Percentiles rank a stretch among this genome's conserved stretches.
Evolutionary conservation across 768 basidiomycete genomes (phyloP).

Genomic region (Amylocystis lapponica): DNA sequence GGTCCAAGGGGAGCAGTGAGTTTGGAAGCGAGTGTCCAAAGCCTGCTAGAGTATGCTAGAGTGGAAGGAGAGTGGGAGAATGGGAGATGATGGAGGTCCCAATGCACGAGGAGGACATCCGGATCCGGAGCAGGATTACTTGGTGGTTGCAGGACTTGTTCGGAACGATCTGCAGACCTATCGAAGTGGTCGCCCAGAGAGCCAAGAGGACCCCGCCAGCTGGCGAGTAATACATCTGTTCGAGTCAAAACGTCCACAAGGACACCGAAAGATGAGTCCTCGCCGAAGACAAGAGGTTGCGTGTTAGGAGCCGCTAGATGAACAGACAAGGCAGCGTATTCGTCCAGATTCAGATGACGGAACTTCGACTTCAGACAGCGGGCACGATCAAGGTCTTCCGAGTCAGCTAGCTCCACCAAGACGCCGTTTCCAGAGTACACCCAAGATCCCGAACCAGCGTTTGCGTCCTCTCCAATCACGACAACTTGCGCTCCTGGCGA

Average conservation of each 20-base stretch:
- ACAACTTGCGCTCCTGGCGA: slow-evolving; percentile 32
- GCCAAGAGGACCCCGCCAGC: not conserved
- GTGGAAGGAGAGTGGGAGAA: slow-evolving; percentile 24
- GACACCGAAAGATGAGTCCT: not conserved
- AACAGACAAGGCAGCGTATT: slow-evolving; percentile 7
- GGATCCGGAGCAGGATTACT: slow-evolving; percentile 16
- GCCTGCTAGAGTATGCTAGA: slow-evolving; percentile 39
- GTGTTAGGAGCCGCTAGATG: slow-evolving; percentile 4
- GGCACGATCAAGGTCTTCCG: slow-evolving; percentile 9
- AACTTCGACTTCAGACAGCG: slow-evolving; percentile 13
- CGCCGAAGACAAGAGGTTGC: slow-evolving; percentile 1
- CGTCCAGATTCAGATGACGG: slow-evolving; percentile 7
- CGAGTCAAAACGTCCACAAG: not conserved
- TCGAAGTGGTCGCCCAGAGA: not conserved
- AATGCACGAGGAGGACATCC: slow-evolving; percentile 47
- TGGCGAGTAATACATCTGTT: too few relatives aligned
- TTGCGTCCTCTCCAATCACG: slow-evolving; percentile 23
- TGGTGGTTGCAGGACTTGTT: not conserved
- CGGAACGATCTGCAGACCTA: not conserved
- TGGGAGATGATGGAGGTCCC: slow-evolving; percentile 44
- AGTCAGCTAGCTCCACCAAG: too few relatives aligned
- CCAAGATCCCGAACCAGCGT: not conserved
- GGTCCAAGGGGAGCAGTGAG: slow-evolving; percentile 31
- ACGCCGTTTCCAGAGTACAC: slow-evolving; percentile 1
- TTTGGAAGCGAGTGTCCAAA: slow-evolving; percentile 35